Base-by-base conservation (phyloP, 2,329 filamentous ascomycete species). In the Aureobasidium subglaciale region DNA sequence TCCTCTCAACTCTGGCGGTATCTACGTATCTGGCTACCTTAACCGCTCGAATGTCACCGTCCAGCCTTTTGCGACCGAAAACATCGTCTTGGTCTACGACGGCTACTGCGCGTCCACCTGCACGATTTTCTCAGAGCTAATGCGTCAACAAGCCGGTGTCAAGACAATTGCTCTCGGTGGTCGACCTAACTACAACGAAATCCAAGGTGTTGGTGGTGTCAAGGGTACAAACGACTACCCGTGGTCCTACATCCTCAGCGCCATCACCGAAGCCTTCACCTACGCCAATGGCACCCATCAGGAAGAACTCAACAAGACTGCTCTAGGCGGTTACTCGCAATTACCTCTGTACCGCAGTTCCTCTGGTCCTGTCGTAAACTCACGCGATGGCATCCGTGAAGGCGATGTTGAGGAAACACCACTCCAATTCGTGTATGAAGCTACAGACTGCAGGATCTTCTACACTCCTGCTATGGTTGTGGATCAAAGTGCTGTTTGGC, bases 41-140 rank as follows among this genome's bases (percentile, higher is more conserved):
- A 72, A 71, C 59, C 72, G 73, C 13, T 63, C 70, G 16, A 76
- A 78, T 62, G 71, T 77, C 40, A 71, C 75, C 0, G 70, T 46
- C 5, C 62, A 75, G 59, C 81, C 80, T 2, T 85, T 85, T 64
- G 72, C 70, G 1, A 70, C 80, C 2, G 78, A 83, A 56, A 76
- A 85, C 63, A 77, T 85, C 41, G 71, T 84, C 37, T 67, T 84
- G 16, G 71, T 70, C 1, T 67, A 65, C 34, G 74, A 76, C 53
- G 73, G 73, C 56, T 72, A 72, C 67, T 76, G 74, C 61, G 71
- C 71, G 1, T 71, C 68, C 1, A 75, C 73, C n/a, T 76, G 74
- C 63, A 70, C 72, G 37, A 72, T 76, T 57, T 73, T 72, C 58
- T 64, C 67, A n/a, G 73, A 76, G 57, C 63, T 76, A 4, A 71